Evolutionary conservation across 352 stramenopile species (phyloP), one percentile per base, ranked within the genome.

Genomic region (Phytophthora meadii): DNA sequence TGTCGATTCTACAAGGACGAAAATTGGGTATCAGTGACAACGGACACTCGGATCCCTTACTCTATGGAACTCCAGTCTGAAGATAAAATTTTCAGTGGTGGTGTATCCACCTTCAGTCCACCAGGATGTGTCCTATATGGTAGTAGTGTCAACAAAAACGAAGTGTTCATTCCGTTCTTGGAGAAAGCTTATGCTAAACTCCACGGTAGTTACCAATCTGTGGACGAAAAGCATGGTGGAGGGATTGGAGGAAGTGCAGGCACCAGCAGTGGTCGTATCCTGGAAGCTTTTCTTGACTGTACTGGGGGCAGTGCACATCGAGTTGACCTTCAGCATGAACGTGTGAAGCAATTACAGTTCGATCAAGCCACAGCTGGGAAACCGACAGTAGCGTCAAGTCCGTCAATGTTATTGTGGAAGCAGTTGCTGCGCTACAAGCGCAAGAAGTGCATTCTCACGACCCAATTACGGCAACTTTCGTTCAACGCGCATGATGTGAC

Each of bases 1-100:
- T 98, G 92, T 70, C 88, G 92, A 15, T 97, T 98, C 68, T 98
- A 96, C 77, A 97, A 96, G 49, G 87, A 97, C 63, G 89, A 86
- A 28, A 72, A 83, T 25, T 98, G 91, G 92, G 72, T 95, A 12
- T 81, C 90, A 3, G 83, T 97, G 46, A 94, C 92, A 30, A 94
- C 90, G 3, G 92, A 98, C 62, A 97, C 92, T 46, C 74, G 85
- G 3, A 60, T 97, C 25, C 92, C 92, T 22, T 91, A 88, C 77
- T 80, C 61, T 4, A 64, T 84, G 27, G 68, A 79, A 50, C 64
- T 90, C 2, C 49, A 77, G 1, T 62, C 70, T 0, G 77, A 84
- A 27, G 76, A 88, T n/a, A 75, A 68, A n/a, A 34, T 49, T 10
- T 57, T 34, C 6, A 34, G 42, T 45, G 22, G 37, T 19, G 41